Conservation (phyloP, 139 green algal genomes). For the Micractinium conductrix region DNA sequence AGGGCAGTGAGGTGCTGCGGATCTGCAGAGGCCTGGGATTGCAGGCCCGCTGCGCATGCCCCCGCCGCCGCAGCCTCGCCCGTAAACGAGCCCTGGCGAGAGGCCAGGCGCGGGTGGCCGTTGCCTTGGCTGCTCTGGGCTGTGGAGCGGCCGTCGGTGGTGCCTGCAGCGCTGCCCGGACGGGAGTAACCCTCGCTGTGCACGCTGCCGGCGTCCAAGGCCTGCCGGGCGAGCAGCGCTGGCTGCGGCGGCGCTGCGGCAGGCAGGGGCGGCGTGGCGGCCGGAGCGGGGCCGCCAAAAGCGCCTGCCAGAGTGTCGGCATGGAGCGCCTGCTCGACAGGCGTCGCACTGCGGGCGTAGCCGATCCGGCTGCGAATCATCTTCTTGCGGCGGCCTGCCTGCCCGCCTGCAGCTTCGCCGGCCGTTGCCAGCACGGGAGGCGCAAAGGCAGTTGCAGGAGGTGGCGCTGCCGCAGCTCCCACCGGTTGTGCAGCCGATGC, state of each 20-base stretch:
- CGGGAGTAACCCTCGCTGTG: slow-evolving; percentile 14
- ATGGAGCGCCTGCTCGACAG: neutral
- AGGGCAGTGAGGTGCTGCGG: slow-evolving; percentile 20
- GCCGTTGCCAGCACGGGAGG: neutral
- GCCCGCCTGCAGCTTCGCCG: neutral
- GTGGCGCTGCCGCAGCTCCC: neutral
- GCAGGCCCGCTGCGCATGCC: neutral
- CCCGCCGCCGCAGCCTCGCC: neutral
- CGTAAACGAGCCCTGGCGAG: neutral
- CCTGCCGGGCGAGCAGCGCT: neutral
- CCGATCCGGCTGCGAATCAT: slow-evolving; percentile 31
- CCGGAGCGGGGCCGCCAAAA: too few relatives aligned
- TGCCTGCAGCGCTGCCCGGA: too few relatives aligned
- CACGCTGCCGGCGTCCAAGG: slow-evolving; percentile 4
- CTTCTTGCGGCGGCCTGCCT: slow-evolving; percentile 24
- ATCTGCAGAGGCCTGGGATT: neutral
- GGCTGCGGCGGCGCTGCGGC: neutral
- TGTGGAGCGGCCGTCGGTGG: too few relatives aligned
- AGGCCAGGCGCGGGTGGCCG: neutral
- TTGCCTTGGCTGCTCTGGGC: too few relatives aligned
- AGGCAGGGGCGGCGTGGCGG: neutral
- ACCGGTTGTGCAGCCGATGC: neutral
- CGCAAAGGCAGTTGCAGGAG: neutral
- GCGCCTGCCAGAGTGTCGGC: neutral
- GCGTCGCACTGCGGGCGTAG: neutral